Evolutionary conservation across 306 rosid species (phyloP), one percentile per base, ranked within the genome.

Genomic region (Comarum palustre): DNA sequence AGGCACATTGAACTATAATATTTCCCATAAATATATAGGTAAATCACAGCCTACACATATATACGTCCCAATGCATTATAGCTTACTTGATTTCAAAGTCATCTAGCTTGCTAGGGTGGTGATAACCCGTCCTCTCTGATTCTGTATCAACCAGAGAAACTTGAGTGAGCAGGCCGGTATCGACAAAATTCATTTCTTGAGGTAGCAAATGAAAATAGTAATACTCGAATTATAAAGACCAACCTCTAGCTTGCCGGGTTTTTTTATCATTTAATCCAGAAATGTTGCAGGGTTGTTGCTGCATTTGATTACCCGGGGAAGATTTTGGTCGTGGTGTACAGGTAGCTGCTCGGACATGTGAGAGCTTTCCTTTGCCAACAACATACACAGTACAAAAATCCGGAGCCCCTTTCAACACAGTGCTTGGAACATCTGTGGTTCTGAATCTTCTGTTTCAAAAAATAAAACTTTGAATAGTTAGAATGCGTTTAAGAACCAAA

Each of bases 361-460:
- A 60, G 71, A 89, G 81, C 73, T 87, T 91, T 77, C 88, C 96
- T 79, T 86, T 91, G 79, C 82, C 43, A 69, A 89, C 87, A 27
- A 78, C 77, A 83, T 91, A 91, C 66, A 91, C 83, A 7, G 88
- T 82, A 82, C 97, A 91, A 77, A 83, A 91, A 15, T 76, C 75
- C 0, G 97, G 92, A 14, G 86, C 88, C 42, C 80, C 92, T 78
- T 81, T 91, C 5, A 87, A 79, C 81, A 89, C 97, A 0, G 7
- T 8, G 73, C 73, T 84, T 52, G 96, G 88, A 22, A 87, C 65
- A 66, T 91, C 96, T 0, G 72, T 36, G 67, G 73, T 69, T 71
- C 85, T 91, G 73, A 87, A 89, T 84, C 87, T 87, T 64, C 91
- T 88, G 85, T 36, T 5, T 24, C 58, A 17, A n/a, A 42, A 41